These are phyloP conservation scores for Meripilus lineatus DNA, from an alignment of 1,284 basidiomycete genomes.

Conservation along the genomic window DNA sequence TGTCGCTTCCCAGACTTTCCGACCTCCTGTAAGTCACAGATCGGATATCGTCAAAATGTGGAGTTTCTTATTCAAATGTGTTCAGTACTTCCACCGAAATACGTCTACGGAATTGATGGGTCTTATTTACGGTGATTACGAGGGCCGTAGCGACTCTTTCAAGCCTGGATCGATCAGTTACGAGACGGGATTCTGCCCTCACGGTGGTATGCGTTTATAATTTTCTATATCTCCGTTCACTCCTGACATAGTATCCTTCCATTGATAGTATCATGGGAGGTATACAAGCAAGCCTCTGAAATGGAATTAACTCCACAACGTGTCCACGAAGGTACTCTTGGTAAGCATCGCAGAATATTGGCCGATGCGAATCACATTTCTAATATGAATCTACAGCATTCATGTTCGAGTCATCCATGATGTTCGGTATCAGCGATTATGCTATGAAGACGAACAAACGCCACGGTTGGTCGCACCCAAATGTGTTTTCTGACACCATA, in stretches of 20 bases:
- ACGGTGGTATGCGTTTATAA: constrained; percentile 39
- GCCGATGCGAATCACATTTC: not conserved
- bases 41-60: not conserved
- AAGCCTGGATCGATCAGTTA: constrained; percentile 53
- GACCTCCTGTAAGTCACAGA: constrained; percentile 31
- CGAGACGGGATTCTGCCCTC: constrained; percentile 58
- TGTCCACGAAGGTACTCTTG: constrained; percentile 49
- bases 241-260: not conserved
- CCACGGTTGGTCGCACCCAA: not conserved
- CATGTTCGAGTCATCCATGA: constrained; percentile 54
- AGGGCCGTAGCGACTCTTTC: constrained; percentile 8
- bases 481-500: not conserved
- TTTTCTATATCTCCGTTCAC: too few species aligned
- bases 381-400: constrained; percentile 35
- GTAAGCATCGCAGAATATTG: too few species aligned
- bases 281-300: constrained; percentile 50
- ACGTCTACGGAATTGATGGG: constrained; percentile 59
- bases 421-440: not conserved
- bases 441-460: constrained; percentile 3
- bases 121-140: constrained; percentile 43
- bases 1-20: constrained; percentile 45
- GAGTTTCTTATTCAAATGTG: not conserved
- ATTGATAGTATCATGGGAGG: constrained; percentile 47
- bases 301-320: constrained; percentile 45
- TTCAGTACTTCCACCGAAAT: constrained; percentile 63